Percentiles rank a stretch among this genome's conserved stretches.
phyloP scores from a whole-genome alignment of 768 basidiomycete species.

The Boletus sp. region DNA sequence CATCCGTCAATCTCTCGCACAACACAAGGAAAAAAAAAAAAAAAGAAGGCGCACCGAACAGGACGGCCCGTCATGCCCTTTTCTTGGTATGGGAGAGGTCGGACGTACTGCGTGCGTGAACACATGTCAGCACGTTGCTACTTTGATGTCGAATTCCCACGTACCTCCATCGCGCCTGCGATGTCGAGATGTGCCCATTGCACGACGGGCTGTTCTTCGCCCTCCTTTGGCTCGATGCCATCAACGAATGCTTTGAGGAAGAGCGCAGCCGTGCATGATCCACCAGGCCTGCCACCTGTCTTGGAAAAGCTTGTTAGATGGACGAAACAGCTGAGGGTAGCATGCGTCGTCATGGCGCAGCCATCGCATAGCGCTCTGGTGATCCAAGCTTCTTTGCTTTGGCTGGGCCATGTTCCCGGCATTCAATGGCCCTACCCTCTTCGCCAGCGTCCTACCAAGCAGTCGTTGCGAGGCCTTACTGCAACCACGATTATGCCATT shows the following conservation, averaged over 20 bases:
- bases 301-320: conserved; percentile 26
- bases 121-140: background rate
- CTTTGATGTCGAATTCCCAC: conserved; percentile 19
- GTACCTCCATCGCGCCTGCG: conserved; percentile 71
- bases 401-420: conserved; percentile 4
- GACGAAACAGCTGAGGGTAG: background rate
- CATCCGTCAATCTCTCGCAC: no score
- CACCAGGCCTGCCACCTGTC: conserved; percentile 71
- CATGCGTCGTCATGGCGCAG: no score
- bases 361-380: conserved; percentile 9
- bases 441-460: conserved; percentile 11
- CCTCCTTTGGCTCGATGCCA: conserved; percentile 63
- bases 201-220: conserved; percentile 47
- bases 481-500: conserved; percentile 6
- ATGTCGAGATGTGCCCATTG: conserved; percentile 91
- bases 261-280: conserved; percentile 76
- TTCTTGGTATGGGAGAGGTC: conserved; percentile 59
- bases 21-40: background rate
- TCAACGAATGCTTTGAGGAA: conserved; percentile 84
- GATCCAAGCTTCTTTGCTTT: conserved; percentile 17
- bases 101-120: conserved; percentile 38
- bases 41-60: conserved; percentile 60
- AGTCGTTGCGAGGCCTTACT: background rate
- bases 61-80: conserved; percentile 80
- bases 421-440: conserved; percentile 5